Conservation (phyloP, 176 grass and related monocot genomes). For the Paspalum notatum region DNA sequence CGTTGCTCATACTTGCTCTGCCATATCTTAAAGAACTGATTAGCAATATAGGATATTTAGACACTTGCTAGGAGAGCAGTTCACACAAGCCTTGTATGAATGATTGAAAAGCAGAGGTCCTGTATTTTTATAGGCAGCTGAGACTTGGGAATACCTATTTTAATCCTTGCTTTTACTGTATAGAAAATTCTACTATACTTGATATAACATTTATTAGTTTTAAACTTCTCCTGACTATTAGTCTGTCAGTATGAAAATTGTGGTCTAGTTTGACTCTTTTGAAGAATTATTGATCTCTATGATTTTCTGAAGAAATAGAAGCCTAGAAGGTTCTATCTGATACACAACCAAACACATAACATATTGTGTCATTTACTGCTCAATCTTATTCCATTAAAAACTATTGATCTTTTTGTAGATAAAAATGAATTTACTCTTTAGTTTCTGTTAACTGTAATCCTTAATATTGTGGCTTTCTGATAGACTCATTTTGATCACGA, state of each 20-base stretch:
- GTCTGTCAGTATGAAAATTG: neutral
- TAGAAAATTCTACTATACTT: neutral
- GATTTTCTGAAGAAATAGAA: neutral
- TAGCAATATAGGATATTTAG: neutral
- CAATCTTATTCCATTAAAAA: too few relatives aligned
- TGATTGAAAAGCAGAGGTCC: neutral
- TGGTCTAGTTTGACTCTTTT: neutral
- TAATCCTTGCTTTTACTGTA: neutral
- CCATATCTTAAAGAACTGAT: neutral
- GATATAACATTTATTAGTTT: neutral
- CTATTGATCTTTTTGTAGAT: too few relatives aligned
- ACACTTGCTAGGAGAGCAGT: neutral
- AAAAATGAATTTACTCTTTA: too few relatives aligned
- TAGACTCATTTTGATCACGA: too few relatives aligned
- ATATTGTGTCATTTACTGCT: too few relatives aligned
- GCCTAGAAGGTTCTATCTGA: too few relatives aligned
- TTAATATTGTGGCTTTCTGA: too few relatives aligned
- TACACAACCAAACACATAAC: too few relatives aligned
- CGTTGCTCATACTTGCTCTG: neutral
- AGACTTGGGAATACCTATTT: neutral
- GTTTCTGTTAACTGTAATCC: too few relatives aligned
- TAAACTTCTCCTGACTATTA: neutral
- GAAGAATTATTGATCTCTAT: neutral
- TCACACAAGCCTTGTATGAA: neutral
- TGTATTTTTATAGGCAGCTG: neutral